phyloP scores from a whole-genome alignment of 2,329 filamentous ascomycete species.

The Epichloe uncinata region DNA sequence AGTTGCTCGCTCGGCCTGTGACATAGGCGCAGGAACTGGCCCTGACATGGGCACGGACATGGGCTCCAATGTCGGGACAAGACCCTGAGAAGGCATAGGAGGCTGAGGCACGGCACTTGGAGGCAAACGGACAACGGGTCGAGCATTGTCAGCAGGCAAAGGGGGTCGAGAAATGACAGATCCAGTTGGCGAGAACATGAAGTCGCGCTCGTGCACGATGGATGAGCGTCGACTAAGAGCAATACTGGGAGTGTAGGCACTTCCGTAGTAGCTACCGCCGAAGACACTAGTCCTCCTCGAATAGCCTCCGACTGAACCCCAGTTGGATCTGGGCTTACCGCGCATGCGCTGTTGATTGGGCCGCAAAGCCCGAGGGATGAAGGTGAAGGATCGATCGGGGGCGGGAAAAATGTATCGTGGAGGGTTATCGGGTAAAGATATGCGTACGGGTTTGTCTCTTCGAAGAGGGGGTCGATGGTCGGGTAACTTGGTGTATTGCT shows the following conservation, averaged over 20 bases:
- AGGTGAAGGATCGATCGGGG: constrained; percentile 86
- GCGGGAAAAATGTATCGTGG: constrained; percentile 88
- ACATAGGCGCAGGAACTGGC: neutral
- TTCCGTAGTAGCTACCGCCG: constrained; percentile 55
- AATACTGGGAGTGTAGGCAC: constrained; percentile 73
- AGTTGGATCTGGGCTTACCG: constrained; percentile 59
- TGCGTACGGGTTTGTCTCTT: constrained; percentile 89
- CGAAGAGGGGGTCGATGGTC: constrained; percentile 93
- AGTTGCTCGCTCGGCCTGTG: constrained; percentile 8
- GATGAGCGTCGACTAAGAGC: constrained; percentile 85
- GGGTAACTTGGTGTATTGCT: constrained; percentile 85
- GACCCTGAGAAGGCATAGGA: constrained; percentile 13
- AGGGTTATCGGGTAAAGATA: constrained; percentile 68
- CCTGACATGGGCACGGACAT: neutral
- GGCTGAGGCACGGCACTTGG: constrained; percentile 38
- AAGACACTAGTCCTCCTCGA: constrained; percentile 79
- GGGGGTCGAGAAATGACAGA: constrained; percentile 60
- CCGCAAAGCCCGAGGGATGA: constrained; percentile 85
- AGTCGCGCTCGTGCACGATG: constrained; percentile 52
- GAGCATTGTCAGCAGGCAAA: constrained; percentile 44
- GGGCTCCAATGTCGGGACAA: neutral
- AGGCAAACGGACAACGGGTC: constrained; percentile 74
- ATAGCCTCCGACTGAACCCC: constrained; percentile 50
- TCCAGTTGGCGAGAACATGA: constrained; percentile 65
- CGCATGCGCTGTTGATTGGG: constrained; percentile 73